phyloP scores from a whole-genome alignment of 768 basidiomycete genomes.

The Lentinula sp. region DNA sequence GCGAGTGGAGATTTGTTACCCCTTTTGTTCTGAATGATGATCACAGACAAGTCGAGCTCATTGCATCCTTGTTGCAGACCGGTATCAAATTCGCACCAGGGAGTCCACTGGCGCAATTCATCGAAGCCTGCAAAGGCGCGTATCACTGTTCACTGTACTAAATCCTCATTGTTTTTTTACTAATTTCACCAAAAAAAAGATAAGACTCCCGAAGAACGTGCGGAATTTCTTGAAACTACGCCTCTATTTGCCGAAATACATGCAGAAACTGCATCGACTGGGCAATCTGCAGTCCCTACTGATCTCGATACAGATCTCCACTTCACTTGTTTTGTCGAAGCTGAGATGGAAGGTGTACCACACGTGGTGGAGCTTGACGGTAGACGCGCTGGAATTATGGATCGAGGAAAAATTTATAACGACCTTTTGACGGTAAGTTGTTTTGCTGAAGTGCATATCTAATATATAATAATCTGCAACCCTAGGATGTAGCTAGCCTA shows the following conservation, averaged over 20 bases:
- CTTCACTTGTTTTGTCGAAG: constrained; percentile 82
- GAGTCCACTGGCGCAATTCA: constrained; percentile 62
- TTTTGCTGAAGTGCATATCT: not conserved
- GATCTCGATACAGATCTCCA: constrained; percentile 74
- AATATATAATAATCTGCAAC: not conserved
- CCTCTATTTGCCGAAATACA: constrained; percentile 77
- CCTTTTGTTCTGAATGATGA: not conserved
- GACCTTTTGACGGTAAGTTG: constrained; percentile 51
- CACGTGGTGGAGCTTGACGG: constrained; percentile 81
- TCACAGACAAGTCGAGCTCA: not conserved
- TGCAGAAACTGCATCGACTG: constrained; percentile 56
- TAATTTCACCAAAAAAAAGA: constrained; percentile 27
- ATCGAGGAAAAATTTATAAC: constrained; percentile 53
- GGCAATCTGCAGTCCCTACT: constrained; percentile 62
- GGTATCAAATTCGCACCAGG: constrained; percentile 48
- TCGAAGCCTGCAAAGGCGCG: constrained; percentile 56
- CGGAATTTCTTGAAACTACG: constrained; percentile 68
- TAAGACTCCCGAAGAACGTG: constrained; percentile 68
- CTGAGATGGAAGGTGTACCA: constrained; percentile 16
- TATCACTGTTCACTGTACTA: not conserved
- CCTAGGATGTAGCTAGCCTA: constrained; percentile 59
- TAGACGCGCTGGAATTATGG: constrained; percentile 68
- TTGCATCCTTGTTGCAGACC: constrained; percentile 30
- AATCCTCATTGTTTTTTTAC: not conserved
- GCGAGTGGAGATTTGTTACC: not conserved